Evolutionary conservation across 108 stramenopile genomes (phyloP).

Genomic region (Stephanodiscus triporus): DNA sequence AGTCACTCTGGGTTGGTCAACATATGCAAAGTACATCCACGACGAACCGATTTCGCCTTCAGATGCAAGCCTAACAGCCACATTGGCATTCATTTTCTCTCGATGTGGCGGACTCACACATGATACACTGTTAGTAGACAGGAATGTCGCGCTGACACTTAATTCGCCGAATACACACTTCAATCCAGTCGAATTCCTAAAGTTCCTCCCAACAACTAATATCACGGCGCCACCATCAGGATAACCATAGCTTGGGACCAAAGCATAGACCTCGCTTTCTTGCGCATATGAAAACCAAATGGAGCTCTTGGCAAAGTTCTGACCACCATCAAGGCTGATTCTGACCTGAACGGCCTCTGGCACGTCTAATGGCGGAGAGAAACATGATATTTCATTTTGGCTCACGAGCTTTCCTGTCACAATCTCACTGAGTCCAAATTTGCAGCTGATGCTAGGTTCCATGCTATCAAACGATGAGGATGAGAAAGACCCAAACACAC

Average conservation of each 20-base stretch:
- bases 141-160: slow-evolving; percentile 26
- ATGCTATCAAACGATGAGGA: neutral
- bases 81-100: neutral
- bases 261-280: slow-evolving; percentile 34
- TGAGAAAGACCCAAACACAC: slow-evolving; percentile 35
- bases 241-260: slow-evolving; percentile 35
- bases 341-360: slow-evolving; percentile 37
- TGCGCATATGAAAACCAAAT: slow-evolving; percentile 39
- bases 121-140: slow-evolving; percentile 25
- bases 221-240: slow-evolving; percentile 10
- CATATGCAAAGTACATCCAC: slow-evolving; percentile 45
- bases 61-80: slow-evolving; percentile 15
- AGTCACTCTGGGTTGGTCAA: slow-evolving; percentile 9
- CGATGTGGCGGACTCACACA: slow-evolving; percentile 26
- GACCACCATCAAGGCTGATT: slow-evolving; percentile 27
- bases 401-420: slow-evolving; percentile 26
- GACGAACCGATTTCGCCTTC: slow-evolving; percentile 21
- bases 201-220: slow-evolving; percentile 39
- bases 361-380: slow-evolving; percentile 15
- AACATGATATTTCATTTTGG: slow-evolving; percentile 33
- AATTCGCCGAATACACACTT: slow-evolving; percentile 39
- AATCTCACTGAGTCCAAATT: slow-evolving; percentile 32
- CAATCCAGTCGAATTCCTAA: slow-evolving; percentile 29
- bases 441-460: slow-evolving; percentile 17
- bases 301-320: slow-evolving; percentile 28